Evolutionary conservation across 176 grass and related monocot species (phyloP), one percentile per base, ranked within the genome.

Genomic region (Areca catechu): DNA sequence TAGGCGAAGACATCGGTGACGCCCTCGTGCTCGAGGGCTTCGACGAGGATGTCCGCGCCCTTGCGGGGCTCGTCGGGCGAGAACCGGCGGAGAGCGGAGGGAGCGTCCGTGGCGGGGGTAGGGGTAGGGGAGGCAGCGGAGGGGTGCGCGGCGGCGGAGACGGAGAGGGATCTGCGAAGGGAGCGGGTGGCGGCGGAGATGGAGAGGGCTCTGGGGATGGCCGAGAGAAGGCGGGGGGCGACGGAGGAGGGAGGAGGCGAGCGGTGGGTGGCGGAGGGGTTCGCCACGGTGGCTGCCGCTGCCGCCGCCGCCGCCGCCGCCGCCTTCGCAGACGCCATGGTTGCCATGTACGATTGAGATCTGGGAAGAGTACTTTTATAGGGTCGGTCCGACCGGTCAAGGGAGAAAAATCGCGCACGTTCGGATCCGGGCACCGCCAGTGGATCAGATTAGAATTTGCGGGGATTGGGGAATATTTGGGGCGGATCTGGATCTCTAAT

Each of bases 11-110:
- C 76, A 69, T 98, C 81, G 16, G 62, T 63, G 48, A 98, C 82
- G 28, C 84, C 93, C 51, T 76, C 85, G 49, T 84, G 77, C 81
- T 98, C 93, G 10, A 98, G 84, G 16, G 93, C 78, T 81, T 98
- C 88, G 1, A 98, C 84, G 58, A 98, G 93, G 79, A 98, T 89
- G 77, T 98, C 93, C 1, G 93, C 71, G 14, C 93, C 93, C 71
- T 98, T 98, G 23, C 93, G 81, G 14, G 93, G 84, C 2, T 92
- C 93, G 5, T 64, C 24, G 10, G 87, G 67, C 0, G 65, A 65
- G 28, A 86, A 79, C 3, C 76, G 68, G 4, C 83, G 93, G 65
- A 77, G 81, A 30, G 57, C 65, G n/a, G 55, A 69, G n/a, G 64
- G 62, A 4, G 73, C 55, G 5, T 62, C 52, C 7, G 74, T 66